Base-by-base conservation (phyloP, 163 green algal species). In the Chlamydomonas reinhardtii region DNA sequence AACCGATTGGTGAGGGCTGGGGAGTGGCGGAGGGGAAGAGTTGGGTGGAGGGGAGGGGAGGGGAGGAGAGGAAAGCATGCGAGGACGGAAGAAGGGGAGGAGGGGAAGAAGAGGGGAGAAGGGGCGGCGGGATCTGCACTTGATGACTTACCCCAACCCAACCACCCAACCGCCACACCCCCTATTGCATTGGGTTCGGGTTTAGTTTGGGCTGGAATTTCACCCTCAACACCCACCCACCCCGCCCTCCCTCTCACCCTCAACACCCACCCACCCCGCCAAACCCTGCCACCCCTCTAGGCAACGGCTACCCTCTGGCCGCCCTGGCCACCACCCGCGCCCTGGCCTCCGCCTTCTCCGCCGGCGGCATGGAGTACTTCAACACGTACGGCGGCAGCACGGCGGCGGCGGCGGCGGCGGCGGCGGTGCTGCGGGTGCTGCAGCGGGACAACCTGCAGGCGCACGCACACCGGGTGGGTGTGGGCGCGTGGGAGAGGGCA, bases 291-390 rank as follows among this genome's bases (percentile, higher is more conserved):
- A 48, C 39, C 8, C 39, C 39, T 5, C 39, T 88, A 93, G 92
- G 91, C 43, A 95, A 95, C 76, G 92, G 94, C 29, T 96, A 95
- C 88, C 94, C 94, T 0, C 73, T 96, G 71, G 90, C 91, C 1
- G 92, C 88, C 17, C 77, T 95, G 78, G 85, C 88, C 6, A 93
- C 76, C 61, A 93, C 34, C 17, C 86, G 62, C 15, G 25, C 59
- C 29, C 35, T 95, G 34, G 95, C 94, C 0, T 64, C 65, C 0
- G 54, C 68, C 20, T 97, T 96, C 82, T 73, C 76, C 19, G 68
- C 81, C 43, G 59, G 78, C 27, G 93, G 95, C 71, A 97, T 97
- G 94, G 94, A 97, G 90, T 98, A 98, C 90, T 98, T 98, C 87
- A 94, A 95, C 80, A 97, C 95, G 19, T 88, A 90, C 81, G 88